These are phyloP conservation scores for Triticum urartu DNA, from an alignment of 176 grass and related monocot species.

Conservation along the genomic window DNA sequence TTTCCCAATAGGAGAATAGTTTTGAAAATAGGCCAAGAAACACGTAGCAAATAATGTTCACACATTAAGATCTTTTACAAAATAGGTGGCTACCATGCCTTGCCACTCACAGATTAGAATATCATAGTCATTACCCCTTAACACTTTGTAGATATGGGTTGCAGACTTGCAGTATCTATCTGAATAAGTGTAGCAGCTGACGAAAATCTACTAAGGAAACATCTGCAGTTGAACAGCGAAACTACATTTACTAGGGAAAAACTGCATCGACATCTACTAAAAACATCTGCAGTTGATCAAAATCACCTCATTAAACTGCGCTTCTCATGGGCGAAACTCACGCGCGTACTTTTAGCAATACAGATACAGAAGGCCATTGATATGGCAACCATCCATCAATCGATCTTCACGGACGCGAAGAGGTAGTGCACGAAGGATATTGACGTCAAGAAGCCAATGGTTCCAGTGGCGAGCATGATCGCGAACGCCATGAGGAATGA, in stretches of 20 bases:
- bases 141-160: constrained; percentile 1
- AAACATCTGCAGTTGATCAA: constrained; percentile 19
- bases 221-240: background rate
- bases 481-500: constrained; percentile 76
- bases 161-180: background rate
- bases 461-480: constrained; percentile 72
- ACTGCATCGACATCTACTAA: constrained; percentile 1
- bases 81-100: constrained; percentile 2
- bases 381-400: constrained; percentile 35
- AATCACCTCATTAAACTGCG: constrained; percentile 11
- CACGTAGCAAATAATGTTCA: background rate
- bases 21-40: background rate
- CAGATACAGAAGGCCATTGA: background rate
- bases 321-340: constrained; percentile 1
- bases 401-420: constrained; percentile 94
- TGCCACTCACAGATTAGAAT: constrained; percentile 4
- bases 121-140: background rate
- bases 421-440: constrained; percentile 82
- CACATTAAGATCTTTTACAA: background rate
- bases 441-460: constrained; percentile 75
- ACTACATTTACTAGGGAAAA: background rate
- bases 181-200: background rate
- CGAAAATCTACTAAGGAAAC: background rate
- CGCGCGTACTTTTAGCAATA: background rate
- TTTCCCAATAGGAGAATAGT: background rate